A percentile compares a stretch with the other conserved stretches of the same genome.
Evolutionary conservation across 495 filamentous ascomycete genomes (phyloP).

Genomic region (Penicillium tannophilum): DNA sequence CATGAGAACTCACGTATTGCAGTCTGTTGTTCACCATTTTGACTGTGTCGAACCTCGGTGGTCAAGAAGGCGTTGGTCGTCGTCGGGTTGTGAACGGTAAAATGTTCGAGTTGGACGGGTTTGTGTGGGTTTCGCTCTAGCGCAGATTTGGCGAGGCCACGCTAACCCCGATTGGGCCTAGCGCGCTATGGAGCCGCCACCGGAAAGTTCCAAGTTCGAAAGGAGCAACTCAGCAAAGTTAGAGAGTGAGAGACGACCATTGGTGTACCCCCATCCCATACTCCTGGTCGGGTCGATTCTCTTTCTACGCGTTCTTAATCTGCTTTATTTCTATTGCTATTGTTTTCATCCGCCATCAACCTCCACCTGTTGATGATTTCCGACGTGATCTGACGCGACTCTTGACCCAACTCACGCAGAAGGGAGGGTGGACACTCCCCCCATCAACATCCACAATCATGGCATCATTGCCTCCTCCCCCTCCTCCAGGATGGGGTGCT

Average conservation of each 20-base stretch:
- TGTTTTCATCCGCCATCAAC: neutral
- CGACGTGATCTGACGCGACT: constrained; percentile 48
- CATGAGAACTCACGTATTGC: constrained; percentile 63
- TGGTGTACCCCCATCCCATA: constrained; percentile 41
- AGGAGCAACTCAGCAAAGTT: constrained; percentile 43
- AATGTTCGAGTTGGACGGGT: constrained; percentile 44
- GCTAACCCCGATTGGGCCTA: constrained; percentile 39
- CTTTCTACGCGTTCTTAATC: constrained; percentile 6
- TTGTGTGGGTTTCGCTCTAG: constrained; percentile 59
- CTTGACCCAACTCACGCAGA: constrained; percentile 31
- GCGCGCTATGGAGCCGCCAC: constrained; percentile 41
- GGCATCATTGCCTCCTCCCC: constrained; percentile 76
- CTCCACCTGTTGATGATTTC: constrained; percentile 28
- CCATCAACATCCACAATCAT: constrained; percentile 54
- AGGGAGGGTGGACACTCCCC: constrained; percentile 32
- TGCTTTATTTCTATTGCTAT: constrained; percentile 3
- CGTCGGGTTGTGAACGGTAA: constrained; percentile 49
- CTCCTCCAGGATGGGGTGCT: constrained; percentile 74
- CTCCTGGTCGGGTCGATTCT: constrained; percentile 31
- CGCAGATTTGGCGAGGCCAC: constrained; percentile 50
- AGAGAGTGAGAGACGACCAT: constrained; percentile 55
- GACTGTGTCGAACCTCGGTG: constrained; percentile 52
- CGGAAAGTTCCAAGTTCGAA: constrained; percentile 36
- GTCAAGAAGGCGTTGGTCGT: constrained; percentile 59
- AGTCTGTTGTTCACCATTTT: constrained; percentile 72